Base-by-base conservation (phyloP, 2,329 filamentous ascomycete species). In the Microcyclosporella mali region DNA sequence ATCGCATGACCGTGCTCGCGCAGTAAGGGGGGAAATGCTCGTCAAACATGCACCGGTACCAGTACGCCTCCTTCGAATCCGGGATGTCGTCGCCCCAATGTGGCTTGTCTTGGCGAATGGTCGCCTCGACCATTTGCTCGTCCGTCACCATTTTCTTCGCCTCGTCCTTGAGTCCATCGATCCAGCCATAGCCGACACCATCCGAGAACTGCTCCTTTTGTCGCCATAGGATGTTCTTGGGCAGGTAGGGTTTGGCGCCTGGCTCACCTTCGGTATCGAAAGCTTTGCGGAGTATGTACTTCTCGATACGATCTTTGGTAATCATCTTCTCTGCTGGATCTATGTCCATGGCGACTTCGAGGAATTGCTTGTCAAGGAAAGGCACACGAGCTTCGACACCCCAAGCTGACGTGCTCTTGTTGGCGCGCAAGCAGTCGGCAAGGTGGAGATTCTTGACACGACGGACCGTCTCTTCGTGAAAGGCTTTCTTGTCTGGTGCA, bases 171-270 rank as follows among this genome's bases (percentile, higher is more conserved):
- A 98, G 80, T 6, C 83, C 85, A 62, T 98, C 92, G 63, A 98
- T 98, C 92, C 92, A 98, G 51, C 92, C 89, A 72, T 98, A 98
- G 45, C 92, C 92, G 45, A 98, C 92, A 65, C 92, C 94, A 61
- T 98, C 94, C 16, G 51, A 94, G 75, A 98, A 98, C 72, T 98
- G 92, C 74, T 98, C 92, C 81, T 98, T 98, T 71, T 98, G 94
- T 64, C 94, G 79, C 85, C 88, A 98, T 43, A 98, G 81, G 57
- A 98, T 98, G 66, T 89, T 81, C 14, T 95, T 83, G 6, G 94
- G 92, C n/a, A 98, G 80, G 72, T 97, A 98, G 8, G 92, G 82
- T 56, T 85, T 70, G 37, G 76, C 78, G 36, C 76, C 81, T 12
- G 89, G 88, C 69, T 90, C 88, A 36, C 52, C 52, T 36, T 78